Evolutionary conservation across 2,329 filamentous ascomycete genomes (phyloP).

Genomic region (Cordyceps cicadae): DNA sequence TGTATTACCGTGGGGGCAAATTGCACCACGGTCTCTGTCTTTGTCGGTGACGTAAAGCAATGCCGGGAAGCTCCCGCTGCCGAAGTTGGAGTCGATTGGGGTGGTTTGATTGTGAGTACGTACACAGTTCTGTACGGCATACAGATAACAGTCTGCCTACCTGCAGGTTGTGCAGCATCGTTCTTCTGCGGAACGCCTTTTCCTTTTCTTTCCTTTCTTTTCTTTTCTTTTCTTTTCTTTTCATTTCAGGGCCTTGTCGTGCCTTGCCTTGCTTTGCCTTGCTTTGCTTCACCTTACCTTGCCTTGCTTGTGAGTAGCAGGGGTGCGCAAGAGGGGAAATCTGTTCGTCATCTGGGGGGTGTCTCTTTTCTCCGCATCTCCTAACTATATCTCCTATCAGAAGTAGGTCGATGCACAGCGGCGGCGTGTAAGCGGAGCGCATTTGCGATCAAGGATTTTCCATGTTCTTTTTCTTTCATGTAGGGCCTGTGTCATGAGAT

Average conservation of each 20-base stretch:
- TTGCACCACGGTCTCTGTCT: background rate
- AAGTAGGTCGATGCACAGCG: background rate
- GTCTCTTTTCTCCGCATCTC: constrained; percentile 4
- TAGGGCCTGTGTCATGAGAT: background rate
- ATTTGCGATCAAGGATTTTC: background rate
- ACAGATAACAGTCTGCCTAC: background rate
- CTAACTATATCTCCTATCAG: no score
- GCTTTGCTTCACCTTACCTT: no score
- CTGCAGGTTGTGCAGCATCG: constrained; percentile 5
- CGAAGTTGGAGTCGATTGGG: background rate
- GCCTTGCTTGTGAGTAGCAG: no score
- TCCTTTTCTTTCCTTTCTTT: no score
- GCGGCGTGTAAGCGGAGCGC: background rate
- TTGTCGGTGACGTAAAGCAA: background rate
- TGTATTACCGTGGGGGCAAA: background rate
- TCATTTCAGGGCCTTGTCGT: background rate
- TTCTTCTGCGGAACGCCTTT: background rate
- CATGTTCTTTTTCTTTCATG: background rate
- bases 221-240: background rate
- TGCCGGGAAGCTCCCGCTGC: background rate
- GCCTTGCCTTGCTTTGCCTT: no score
- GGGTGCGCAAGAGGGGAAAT: no score
- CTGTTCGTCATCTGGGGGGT: background rate
- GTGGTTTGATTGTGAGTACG: background rate
- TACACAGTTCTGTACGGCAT: background rate